These are phyloP conservation scores for Syzygium oleosum DNA, from an alignment of 345 rosid species.

Conservation along the genomic window DNA sequence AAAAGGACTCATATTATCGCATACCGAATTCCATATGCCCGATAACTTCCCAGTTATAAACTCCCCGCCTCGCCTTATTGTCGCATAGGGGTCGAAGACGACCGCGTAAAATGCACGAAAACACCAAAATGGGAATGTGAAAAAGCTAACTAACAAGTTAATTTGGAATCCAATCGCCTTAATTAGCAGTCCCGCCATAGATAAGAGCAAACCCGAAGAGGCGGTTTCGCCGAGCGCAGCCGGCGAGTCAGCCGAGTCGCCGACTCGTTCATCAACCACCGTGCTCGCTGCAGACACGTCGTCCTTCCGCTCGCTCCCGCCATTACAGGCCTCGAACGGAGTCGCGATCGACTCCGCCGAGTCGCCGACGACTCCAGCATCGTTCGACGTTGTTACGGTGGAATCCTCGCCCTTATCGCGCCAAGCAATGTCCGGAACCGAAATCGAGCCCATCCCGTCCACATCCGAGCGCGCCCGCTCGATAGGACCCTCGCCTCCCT, in stretches of 20 bases:
- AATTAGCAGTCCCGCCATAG: conserved; percentile 36
- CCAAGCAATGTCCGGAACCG: not conserved
- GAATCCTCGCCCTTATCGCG: not conserved
- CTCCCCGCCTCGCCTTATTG: conserved; percentile 23
- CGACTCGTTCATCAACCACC: not conserved
- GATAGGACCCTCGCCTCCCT: conserved; percentile 16
- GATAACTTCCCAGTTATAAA: conserved; percentile 14
- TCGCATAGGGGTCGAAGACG: conserved; percentile 49
- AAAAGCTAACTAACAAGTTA: conserved; percentile 28
- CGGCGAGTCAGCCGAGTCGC: not conserved
- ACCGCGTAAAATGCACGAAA: conserved; percentile 29
- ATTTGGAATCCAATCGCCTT: conserved; percentile 66
- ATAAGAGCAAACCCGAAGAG: conserved; percentile 24
- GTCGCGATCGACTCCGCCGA: not conserved
- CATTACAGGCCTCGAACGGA: not conserved
- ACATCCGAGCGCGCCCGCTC: conserved; percentile 4
- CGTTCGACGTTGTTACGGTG: not conserved
- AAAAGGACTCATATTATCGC: conserved; percentile 18
- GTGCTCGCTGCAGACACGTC: conserved; percentile 12
- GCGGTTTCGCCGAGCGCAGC: not conserved
- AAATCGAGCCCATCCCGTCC: conserved; percentile 11
- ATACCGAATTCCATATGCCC: conserved; percentile 13
- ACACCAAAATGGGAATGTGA: conserved; percentile 39
- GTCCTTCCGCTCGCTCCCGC: not conserved
- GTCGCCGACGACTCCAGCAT: not conserved